phyloP scores from a whole-genome alignment of 73 alveolate species.

The Paramecium sexaurelia region DNA sequence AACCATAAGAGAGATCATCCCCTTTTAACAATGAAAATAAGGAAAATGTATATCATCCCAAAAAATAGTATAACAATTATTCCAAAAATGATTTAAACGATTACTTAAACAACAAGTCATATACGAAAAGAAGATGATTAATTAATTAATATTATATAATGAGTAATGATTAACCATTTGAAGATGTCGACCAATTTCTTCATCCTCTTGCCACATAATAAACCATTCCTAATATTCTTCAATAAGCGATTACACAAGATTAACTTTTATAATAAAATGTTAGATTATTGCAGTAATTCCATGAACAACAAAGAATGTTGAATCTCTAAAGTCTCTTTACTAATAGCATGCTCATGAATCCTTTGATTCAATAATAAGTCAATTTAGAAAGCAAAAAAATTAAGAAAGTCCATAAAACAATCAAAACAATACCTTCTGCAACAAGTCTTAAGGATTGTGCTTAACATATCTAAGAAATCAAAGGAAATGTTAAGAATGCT shows the following conservation, averaged over 20 bases:
- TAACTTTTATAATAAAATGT: neutral
- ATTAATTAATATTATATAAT: neutral
- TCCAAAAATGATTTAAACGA: constrained; percentile 1
- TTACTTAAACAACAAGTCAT: neutral
- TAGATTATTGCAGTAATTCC: neutral
- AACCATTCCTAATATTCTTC: neutral
- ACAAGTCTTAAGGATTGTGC: constrained; percentile 21
- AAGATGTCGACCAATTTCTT: constrained; percentile 22
- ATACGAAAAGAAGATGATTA: constrained; percentile 28
- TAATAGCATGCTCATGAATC: neutral
- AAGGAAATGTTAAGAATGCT: constrained; percentile 67
- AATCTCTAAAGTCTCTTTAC: neutral
- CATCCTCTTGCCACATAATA: neutral
- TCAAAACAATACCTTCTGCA: neutral
- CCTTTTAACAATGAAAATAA: constrained; percentile 33
- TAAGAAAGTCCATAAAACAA: neutral
- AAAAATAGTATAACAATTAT: neutral
- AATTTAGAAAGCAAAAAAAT: neutral
- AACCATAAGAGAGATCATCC: constrained; percentile 14
- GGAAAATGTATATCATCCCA: constrained; percentile 27
- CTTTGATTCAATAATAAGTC: neutral
- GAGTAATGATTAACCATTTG: neutral
- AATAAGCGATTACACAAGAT: neutral
- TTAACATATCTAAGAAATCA: constrained; percentile 38
- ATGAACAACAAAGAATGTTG: neutral